phyloP scores from a whole-genome alignment of 2,329 filamentous ascomycete species.

The Taxawa tesnikishii region DNA sequence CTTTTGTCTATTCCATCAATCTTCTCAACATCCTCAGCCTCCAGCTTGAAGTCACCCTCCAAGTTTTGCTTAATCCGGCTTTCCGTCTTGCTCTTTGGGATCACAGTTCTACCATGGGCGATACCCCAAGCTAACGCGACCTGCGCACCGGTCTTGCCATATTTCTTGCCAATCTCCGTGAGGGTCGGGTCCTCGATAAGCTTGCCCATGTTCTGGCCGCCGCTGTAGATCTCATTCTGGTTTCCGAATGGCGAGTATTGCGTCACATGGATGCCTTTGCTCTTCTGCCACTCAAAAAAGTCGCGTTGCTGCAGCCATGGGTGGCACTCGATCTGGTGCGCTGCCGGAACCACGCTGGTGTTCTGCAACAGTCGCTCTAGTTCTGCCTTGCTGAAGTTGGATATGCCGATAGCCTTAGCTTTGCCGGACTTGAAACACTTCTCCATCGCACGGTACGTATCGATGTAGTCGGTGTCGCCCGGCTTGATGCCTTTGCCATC shows the following conservation, averaged over 20 bases:
- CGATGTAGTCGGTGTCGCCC: constrained; percentile 35
- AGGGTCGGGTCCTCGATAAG: constrained; percentile 40
- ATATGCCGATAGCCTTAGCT: constrained; percentile 39
- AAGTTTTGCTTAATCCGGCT: constrained; percentile 20
- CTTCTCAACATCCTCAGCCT: constrained; percentile 43
- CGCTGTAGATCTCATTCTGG: constrained; percentile 37
- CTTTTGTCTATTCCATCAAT: constrained; percentile 45
- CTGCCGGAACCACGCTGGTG: constrained; percentile 21
- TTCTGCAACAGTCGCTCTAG: constrained; percentile 35
- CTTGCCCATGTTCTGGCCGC: constrained; percentile 30
- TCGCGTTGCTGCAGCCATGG: constrained; percentile 39
- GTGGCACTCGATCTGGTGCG: constrained; percentile 38
- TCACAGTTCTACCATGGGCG: constrained; percentile 36
- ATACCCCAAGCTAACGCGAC: constrained; percentile 44
- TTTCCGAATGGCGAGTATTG: constrained; percentile 46
- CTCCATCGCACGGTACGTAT: constrained; percentile 37
- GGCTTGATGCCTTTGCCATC: constrained; percentile 28
- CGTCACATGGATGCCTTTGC: constrained; percentile 39
- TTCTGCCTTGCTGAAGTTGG: constrained; percentile 38
- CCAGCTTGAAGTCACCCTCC: constrained; percentile 45
- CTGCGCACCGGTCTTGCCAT: constrained; percentile 39
- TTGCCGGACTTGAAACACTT: constrained; percentile 20
- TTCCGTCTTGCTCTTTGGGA: constrained; percentile 40
- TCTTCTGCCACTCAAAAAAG: constrained; percentile 37
- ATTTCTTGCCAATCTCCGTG: constrained; percentile 38